Base-by-base conservation (phyloP, 1,284 basidiomycete species). In the Sporisorium graminicola region DNA sequence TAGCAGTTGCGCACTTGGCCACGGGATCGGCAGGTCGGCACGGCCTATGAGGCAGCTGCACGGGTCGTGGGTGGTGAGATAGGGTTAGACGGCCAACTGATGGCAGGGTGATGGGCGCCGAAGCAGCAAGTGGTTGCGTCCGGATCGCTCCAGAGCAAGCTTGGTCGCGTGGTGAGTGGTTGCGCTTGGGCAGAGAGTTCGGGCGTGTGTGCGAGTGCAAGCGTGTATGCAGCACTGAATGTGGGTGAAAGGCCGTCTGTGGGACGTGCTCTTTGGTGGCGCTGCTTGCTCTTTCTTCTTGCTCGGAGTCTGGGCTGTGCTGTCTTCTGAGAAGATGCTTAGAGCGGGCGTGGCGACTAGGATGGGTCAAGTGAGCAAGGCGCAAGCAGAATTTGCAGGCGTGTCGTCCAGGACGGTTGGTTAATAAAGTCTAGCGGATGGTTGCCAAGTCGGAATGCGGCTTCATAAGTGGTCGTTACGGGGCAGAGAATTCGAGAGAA, bases 41-140 rank as follows among this genome's bases (percentile, higher is more conserved):
- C 58, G 18, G 37, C 26, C 29, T 18, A 27, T 58, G 31, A 31
- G 43, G 43, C 42, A 3, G 37, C 20, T 24, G 31, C 50, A 22
- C 8, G 27, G 27, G 49, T 31, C 35, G 37, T 51, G 46, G 56
- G 46, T 27, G 46, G 22, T 13, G 56, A 47, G 49, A 40, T 57
- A 62, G 60, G 60, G 26, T 63, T 58, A 50, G 51, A 40, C 54
- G 58, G 58, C 13, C 53, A 47, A 51, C 13, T 3, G 8, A n/a
- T 35, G 40, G 37, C 58, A 42, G 37, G 49, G 24, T 26, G 53
- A 55, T 18, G 27, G 55, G 29, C 47, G 46, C 43, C 43, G 27
- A 49, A 47, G 18, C n/a, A 47, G 12, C 10, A 33, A 18, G 65
- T 62, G 65, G 65, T 35, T 55, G 22, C 7, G 47, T 24, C 20